phyloP scores from a whole-genome alignment of 148 eudicot species.

The Arctostaphylos glauca region DNA sequence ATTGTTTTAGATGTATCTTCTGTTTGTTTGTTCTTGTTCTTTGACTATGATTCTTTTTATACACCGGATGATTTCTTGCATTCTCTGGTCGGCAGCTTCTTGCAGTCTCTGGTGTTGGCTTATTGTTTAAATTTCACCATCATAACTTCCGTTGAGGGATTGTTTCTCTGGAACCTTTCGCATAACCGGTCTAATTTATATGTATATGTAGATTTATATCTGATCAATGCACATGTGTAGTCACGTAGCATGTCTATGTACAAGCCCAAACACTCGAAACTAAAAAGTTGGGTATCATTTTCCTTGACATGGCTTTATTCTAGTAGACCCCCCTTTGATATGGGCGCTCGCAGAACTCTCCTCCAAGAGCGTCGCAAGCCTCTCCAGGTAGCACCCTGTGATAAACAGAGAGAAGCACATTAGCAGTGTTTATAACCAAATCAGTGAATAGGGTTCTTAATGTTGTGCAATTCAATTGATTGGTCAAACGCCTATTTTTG shows the following conservation, averaged over 20 bases:
- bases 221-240: not conserved
- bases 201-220: not conserved
- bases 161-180: not conserved
- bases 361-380: slow-evolving; percentile 75
- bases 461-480: not conserved
- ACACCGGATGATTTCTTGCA: not conserved
- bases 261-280: not conserved
- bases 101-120: not conserved
- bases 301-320: not conserved
- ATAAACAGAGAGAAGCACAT: not conserved
- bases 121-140: not conserved
- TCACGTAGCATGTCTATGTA: not conserved
- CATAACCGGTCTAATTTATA: not conserved
- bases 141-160: not conserved
- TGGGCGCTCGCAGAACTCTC: slow-evolving; percentile 59
- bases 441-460: not conserved
- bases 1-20: not conserved
- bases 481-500: not conserved
- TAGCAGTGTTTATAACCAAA: not conserved
- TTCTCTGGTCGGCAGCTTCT: not conserved
- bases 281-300: not conserved
- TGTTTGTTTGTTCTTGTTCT: not conserved
- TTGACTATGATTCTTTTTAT: not conserved
- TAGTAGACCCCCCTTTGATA: slow-evolving; percentile 40
- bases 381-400: slow-evolving; percentile 59